These are phyloP conservation scores for Camillea tinctor DNA, from an alignment of 2,329 filamentous ascomycete genomes.

Conservation along the genomic window DNA sequence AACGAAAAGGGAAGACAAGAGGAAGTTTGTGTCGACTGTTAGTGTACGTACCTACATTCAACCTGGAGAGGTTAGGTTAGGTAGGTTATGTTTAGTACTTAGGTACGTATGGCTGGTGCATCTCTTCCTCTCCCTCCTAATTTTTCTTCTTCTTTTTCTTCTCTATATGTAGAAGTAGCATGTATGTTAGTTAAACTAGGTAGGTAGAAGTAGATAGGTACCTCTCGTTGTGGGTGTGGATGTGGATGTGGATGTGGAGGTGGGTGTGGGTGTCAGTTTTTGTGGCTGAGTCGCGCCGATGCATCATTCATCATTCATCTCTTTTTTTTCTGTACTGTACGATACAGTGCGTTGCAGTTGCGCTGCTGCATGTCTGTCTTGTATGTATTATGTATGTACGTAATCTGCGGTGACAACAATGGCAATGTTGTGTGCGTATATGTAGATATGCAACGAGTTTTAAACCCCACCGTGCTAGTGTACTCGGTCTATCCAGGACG, in stretches of 20 bases:
- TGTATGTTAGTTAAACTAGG: background rate
- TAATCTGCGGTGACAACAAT: conserved; percentile 1
- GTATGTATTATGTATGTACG: conserved; percentile 1
- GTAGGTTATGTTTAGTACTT: no score
- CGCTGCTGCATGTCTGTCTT: background rate
- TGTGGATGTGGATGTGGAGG: background rate
- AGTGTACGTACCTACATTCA: background rate
- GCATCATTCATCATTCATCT: background rate
- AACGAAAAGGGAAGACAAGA: background rate
- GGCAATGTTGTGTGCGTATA: background rate
- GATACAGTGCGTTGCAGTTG: conserved; percentile 3
- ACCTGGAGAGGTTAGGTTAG: no score
- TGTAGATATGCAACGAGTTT: conserved; percentile 1
- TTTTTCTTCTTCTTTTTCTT: no score
- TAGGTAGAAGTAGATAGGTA: background rate
- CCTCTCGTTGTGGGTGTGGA: background rate
- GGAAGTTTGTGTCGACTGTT: background rate
- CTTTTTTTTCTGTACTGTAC: background rate
- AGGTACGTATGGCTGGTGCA: no score
- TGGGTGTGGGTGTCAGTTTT: background rate
- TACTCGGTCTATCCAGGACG: background rate
- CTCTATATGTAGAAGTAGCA: no score
- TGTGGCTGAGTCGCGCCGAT: background rate
- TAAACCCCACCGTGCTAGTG: background rate
- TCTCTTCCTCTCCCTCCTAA: no score